A percentile compares a stretch with the other conserved stretches of the same genome.
Conservation (phyloP, 495 filamentous ascomycete species). For the Aspergillus nanangensis region DNA sequence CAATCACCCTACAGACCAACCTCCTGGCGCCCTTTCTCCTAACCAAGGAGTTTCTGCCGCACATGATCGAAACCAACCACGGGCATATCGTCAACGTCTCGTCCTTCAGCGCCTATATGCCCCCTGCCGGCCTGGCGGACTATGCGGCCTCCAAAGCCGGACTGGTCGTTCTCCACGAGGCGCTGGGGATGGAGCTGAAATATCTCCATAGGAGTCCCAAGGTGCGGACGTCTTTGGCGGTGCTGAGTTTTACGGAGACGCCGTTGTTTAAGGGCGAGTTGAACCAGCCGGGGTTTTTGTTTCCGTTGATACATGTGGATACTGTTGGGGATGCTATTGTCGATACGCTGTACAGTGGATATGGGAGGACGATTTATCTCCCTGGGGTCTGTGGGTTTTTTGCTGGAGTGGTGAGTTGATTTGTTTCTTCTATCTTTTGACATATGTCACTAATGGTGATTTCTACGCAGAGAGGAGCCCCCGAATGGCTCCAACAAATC, state of each 20-base stretch:
- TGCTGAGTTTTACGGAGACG: slow-evolving; percentile 31
- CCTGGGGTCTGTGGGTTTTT: slow-evolving; percentile 28
- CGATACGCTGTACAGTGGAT: slow-evolving; percentile 24
- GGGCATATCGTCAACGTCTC: slow-evolving; percentile 75
- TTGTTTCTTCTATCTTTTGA: background rate
- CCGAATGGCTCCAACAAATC: slow-evolving; percentile 15
- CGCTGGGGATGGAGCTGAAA: slow-evolving; percentile 1
- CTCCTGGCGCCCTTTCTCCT: slow-evolving; percentile 69
- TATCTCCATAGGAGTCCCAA: slow-evolving; percentile 32
- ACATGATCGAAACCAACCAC: slow-evolving; percentile 54
- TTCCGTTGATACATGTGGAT: slow-evolving; percentile 31
- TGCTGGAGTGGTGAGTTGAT: slow-evolving; percentile 26
- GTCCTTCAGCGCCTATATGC: slow-evolving; percentile 64
- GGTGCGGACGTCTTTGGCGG: slow-evolving; percentile 24
- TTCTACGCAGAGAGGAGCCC: slow-evolving; percentile 12
- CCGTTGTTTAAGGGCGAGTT: slow-evolving; percentile 25
- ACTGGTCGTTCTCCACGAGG: slow-evolving; percentile 65
- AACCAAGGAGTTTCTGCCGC: slow-evolving; percentile 70
- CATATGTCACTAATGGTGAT: slow-evolving; percentile 3
- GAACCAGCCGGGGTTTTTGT: slow-evolving; percentile 24
- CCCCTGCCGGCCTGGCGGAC: slow-evolving; percentile 58
- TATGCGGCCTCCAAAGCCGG: slow-evolving; percentile 69
- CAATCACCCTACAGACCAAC: slow-evolving; percentile 60
- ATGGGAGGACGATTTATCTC: slow-evolving; percentile 24
- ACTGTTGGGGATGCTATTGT: slow-evolving; percentile 31